phyloP scores from a whole-genome alignment of 148 eudicot species.

The Camellia sinensis region DNA sequence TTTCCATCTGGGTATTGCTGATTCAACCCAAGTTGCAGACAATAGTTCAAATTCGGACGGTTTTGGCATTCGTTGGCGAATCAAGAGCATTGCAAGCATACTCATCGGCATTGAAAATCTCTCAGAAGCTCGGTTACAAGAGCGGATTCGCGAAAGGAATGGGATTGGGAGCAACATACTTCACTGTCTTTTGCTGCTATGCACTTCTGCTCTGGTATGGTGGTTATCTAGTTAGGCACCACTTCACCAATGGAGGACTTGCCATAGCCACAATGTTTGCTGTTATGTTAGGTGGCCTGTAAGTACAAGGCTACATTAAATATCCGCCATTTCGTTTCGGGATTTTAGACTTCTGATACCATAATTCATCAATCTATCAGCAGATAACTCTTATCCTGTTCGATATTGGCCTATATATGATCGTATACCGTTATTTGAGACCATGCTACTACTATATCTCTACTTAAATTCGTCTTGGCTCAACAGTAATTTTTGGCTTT shows the following conservation, averaged over 20 bases:
- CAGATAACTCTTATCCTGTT: too few relatives aligned
- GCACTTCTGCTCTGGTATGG: constrained; percentile 99
- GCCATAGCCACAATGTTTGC: constrained; percentile 99
- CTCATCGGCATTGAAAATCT: constrained; percentile 59
- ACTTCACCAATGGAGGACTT: constrained; percentile 91
- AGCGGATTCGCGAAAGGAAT: constrained; percentile 87
- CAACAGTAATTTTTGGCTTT: neutral
- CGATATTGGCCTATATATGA: too few relatives aligned
- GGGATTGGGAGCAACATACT: constrained; percentile 95
- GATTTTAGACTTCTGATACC: too few relatives aligned
- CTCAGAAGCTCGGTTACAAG: constrained; percentile 86
- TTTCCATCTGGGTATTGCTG: constrained; percentile 19
- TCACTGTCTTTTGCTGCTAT: constrained; percentile 90
- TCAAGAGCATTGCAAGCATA: constrained; percentile 82
- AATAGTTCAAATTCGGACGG: constrained; percentile 84
- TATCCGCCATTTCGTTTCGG: too few relatives aligned
- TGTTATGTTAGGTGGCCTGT: constrained; percentile 98
- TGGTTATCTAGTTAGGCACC: constrained; percentile 90
- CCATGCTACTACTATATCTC: constrained; percentile 1
- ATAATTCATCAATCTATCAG: too few relatives aligned
- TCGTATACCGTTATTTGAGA: too few relatives aligned
- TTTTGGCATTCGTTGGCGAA: constrained; percentile 88
- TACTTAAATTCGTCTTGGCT: constrained; percentile 7
- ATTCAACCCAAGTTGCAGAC: constrained; percentile 51
- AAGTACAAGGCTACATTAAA: constrained; percentile 32